Evolutionary conservation across 805 yeast genomes (phyloP).

Genomic region (Isabelozyma rhagii): DNA sequence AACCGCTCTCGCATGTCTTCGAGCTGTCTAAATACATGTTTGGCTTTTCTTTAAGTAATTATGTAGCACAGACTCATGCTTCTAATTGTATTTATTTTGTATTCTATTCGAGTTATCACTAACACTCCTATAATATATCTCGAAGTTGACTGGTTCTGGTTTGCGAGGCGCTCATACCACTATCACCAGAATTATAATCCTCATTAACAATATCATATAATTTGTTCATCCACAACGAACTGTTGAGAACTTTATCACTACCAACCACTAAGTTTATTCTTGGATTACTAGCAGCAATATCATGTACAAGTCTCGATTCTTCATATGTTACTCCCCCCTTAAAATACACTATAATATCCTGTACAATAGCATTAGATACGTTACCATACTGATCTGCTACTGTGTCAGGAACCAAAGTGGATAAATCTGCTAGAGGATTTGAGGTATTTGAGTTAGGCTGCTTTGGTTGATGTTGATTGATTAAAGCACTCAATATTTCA

Average conservation of each 20-base stretch:
- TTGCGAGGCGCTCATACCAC: neutral
- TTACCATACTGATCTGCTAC: slow-evolving; percentile 25
- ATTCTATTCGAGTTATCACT: neutral
- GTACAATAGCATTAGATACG: slow-evolving; percentile 32
- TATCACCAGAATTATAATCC: neutral
- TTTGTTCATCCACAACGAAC: slow-evolving; percentile 29
- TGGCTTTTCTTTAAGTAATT: no score
- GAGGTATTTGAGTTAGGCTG: slow-evolving; percentile 1
- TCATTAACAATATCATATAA: slow-evolving; percentile 30
- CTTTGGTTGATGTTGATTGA: slow-evolving; percentile 6
- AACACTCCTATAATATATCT: slow-evolving; percentile 17
- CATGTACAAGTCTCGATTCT: slow-evolving; percentile 80
- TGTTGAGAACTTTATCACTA: slow-evolving; percentile 46
- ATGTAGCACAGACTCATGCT: no score
- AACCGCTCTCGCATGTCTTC: no score
- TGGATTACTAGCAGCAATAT: slow-evolving; percentile 55
- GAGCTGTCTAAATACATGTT: no score
- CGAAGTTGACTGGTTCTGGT: slow-evolving; percentile 36
- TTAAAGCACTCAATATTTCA: slow-evolving; percentile 24
- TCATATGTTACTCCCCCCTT: slow-evolving; percentile 93
- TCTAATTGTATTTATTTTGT: no score
- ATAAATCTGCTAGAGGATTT: slow-evolving; percentile 8
- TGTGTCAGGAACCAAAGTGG: slow-evolving; percentile 40
- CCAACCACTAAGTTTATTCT: slow-evolving; percentile 76
- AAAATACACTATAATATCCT: slow-evolving; percentile 67